phyloP scores from a whole-genome alignment of 2,329 filamentous ascomycete genomes.

The Massarina eburnea region DNA sequence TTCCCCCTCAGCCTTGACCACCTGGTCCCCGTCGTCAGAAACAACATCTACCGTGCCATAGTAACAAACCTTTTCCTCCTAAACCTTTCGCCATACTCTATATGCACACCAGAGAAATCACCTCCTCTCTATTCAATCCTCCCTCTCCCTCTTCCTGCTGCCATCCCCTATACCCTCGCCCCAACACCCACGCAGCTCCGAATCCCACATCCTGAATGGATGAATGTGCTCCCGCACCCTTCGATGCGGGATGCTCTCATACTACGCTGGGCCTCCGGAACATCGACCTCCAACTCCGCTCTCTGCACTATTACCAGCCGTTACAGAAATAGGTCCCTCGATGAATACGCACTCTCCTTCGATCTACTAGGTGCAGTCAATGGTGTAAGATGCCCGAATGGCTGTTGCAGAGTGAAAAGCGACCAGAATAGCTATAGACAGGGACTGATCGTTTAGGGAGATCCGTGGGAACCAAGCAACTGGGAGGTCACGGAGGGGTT shows the following conservation, averaged over 20 bases:
- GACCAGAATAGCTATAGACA: background rate
- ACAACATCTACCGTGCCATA: conserved; percentile 41
- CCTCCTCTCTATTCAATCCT: background rate
- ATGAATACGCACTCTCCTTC: conserved; percentile 1
- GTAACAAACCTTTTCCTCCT: conserved; percentile 33
- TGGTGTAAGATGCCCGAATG: background rate
- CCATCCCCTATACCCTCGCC: conserved; percentile 37
- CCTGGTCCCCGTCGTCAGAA: conserved; percentile 40
- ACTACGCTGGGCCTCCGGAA: background rate
- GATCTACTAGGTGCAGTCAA: background rate
- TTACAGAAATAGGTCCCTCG: too few relatives aligned
- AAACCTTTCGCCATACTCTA: too few relatives aligned
- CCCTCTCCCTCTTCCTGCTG: background rate
- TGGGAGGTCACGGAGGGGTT: conserved; percentile 3
- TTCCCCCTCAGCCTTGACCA: conserved; percentile 19
- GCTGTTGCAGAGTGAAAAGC: background rate
- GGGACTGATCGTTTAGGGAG: conserved; percentile 1
- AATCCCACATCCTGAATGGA: conserved; percentile 56
- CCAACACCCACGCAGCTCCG: conserved; percentile 53
- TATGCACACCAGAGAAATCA: too few relatives aligned
- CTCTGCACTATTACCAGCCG: background rate
- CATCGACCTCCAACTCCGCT: background rate
- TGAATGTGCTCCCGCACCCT: conserved; percentile 62
- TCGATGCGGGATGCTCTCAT: conserved; percentile 54
- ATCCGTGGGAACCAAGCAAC: background rate